Conservation (phyloP, 306 rosid species). For the Casuarina equisetifolia region DNA sequence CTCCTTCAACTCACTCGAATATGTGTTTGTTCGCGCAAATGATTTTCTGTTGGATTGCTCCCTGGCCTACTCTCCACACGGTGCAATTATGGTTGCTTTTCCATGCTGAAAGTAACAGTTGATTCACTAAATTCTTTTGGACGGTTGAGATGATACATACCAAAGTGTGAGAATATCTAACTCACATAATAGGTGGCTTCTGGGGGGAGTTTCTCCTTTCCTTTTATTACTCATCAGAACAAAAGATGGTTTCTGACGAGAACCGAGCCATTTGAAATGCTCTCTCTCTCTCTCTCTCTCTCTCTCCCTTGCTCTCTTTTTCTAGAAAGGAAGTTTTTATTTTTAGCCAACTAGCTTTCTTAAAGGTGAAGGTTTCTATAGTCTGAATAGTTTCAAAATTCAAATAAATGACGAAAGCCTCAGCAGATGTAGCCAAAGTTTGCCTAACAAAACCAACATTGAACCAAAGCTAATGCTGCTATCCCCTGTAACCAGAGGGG, state of each 20-base stretch:
- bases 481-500: not conserved
- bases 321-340: not conserved
- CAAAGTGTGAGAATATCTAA: too few species aligned
- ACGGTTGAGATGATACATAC: too few species aligned
- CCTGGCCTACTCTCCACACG: not conserved
- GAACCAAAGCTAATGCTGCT: not conserved
- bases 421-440: conserved; percentile 27
- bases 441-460: conserved; percentile 7
- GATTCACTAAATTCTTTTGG: not conserved
- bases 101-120: not conserved
- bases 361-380: not conserved
- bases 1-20: not conserved
- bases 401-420: not conserved
- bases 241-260: not conserved
- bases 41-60: not conserved
- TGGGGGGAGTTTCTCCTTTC: not conserved
- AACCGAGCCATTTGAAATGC: not conserved
- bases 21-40: not conserved
- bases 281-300: not conserved
- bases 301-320: not conserved
- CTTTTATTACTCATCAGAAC: too few species aligned
- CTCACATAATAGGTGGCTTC: too few species aligned
- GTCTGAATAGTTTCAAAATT: conserved; percentile 3
- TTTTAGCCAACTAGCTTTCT: not conserved
- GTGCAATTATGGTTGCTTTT: not conserved